These are phyloP conservation scores for Arthrinium puccinioides DNA, from an alignment of 2,329 filamentous ascomycete genomes.

Conservation along the genomic window DNA sequence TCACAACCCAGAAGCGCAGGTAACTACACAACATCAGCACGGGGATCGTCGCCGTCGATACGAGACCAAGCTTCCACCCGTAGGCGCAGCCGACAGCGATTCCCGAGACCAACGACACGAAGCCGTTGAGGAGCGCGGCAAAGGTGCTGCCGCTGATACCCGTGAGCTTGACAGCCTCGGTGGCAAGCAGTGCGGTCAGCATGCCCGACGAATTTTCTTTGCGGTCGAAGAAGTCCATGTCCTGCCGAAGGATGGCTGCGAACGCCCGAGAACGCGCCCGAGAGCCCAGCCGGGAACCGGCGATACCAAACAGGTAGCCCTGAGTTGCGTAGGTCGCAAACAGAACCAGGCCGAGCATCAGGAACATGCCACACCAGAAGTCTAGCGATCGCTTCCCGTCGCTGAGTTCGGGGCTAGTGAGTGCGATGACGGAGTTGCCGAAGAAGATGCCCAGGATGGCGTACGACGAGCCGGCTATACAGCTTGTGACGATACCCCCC, in stretches of 20 bases:
- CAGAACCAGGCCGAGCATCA: background rate
- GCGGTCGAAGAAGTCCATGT: slow-evolving; percentile 83
- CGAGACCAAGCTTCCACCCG: slow-evolving; percentile 84
- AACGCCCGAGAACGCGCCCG: slow-evolving; percentile 61
- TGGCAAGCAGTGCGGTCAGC: slow-evolving; percentile 80
- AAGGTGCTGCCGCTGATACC: slow-evolving; percentile 83
- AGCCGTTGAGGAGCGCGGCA: slow-evolving; percentile 75
- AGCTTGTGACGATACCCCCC: too few relatives aligned
- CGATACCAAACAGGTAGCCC: slow-evolving; percentile 59
- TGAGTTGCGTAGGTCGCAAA: slow-evolving; percentile 62
- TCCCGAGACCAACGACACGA: slow-evolving; percentile 70
- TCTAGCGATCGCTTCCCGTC: background rate
- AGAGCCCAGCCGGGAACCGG: slow-evolving; percentile 76
- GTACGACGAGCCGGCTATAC: too few relatives aligned
- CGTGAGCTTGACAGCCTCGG: slow-evolving; percentile 79
- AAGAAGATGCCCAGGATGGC: too few relatives aligned
- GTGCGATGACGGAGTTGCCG: too few relatives aligned
- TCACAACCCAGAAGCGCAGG: slow-evolving; percentile 77
- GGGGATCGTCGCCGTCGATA: slow-evolving; percentile 72
- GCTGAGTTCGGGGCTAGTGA: too few relatives aligned
- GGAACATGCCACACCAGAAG: slow-evolving; percentile 1
- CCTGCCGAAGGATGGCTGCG: slow-evolving; percentile 80
- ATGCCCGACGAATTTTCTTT: slow-evolving; percentile 86
- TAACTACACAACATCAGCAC: slow-evolving; percentile 73
- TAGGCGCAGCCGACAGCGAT: slow-evolving; percentile 48